Base-by-base conservation (phyloP, 495 filamentous ascomycete species). In the Podospora bellae-mahoneyi region DNA sequence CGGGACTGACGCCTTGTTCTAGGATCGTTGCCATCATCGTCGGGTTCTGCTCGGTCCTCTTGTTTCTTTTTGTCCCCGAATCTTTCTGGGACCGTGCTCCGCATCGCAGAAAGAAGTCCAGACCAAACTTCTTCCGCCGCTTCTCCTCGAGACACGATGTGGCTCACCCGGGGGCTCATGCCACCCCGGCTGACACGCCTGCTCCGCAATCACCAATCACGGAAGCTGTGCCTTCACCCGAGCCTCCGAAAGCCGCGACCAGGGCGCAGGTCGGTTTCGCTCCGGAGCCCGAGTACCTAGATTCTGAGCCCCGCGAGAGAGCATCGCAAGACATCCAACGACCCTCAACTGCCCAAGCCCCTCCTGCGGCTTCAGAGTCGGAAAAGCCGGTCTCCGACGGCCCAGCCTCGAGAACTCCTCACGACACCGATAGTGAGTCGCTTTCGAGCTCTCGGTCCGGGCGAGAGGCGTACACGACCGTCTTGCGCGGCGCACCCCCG, bases 81-180 rank as follows among this genome's bases (percentile, higher is more conserved):
- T 97, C 94, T 0, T 97, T 97, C 73, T 97, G 95, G 95, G 93
- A 97, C 74, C 85, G 95, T 23, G 89, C 89, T 3, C 94, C 94
- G 2, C 81, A 84, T 56, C 91, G 72, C 3, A 86, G 85, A 68
- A 78, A 77, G 64, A 77, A 69, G 0, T 58, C 60, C 9, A 75
- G 79, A 3, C 77, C 74, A 18, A 74, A 19, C 20, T 48, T 82
- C 66, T 78, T 83, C 55, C 80, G 78, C 13, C 75, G 80, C 9
- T 72, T 75, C 28, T 85, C 81, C 2, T 84, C 79, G 0, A 27
- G 1, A 23, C 13, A 39, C 30, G 77, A 28, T 39, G 15, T 58
- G 23, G n/a, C 55, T 26, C 55, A 58, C n/a, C 54, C 4, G 10
- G 54, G 15, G 32, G n/a, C 20, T 16, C 62, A 27, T 53, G 55